These are phyloP conservation scores for Nicotiana paniculata DNA, from an alignment of 257 asterid genomes.

Conservation along the genomic window DNA sequence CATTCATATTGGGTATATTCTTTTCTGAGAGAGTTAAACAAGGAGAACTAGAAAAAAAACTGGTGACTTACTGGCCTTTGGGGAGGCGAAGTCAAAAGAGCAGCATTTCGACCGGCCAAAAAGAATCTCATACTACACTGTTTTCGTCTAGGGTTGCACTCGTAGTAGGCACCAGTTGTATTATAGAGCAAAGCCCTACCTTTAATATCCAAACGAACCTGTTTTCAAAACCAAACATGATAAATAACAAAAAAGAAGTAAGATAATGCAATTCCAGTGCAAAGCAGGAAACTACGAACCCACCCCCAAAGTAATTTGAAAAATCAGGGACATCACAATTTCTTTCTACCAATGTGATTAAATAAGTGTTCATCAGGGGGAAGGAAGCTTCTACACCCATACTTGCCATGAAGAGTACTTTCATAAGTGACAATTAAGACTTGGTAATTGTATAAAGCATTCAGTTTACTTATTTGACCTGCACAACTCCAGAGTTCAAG, in stretches of 20 bases:
- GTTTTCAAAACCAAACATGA: constrained; percentile 14
- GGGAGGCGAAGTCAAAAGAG: constrained; percentile 64
- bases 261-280: neutral
- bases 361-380: neutral
- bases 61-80: constrained; percentile 46
- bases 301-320: neutral
- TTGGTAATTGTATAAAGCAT: neutral
- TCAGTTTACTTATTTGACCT: constrained; percentile 34
- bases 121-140: constrained; percentile 42
- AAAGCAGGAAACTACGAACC: neutral
- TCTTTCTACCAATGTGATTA: neutral
- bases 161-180: constrained; percentile 52
- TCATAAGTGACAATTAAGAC: neutral
- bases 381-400: neutral
- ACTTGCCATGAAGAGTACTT: neutral
- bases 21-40: neutral
- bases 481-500: constrained; percentile 42
- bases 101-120: constrained; percentile 39
- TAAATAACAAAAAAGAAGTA: neutral
- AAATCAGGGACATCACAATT: neutral
- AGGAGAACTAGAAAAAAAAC: neutral
- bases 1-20: neutral
- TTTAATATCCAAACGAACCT: constrained; percentile 49
- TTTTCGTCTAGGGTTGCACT: constrained; percentile 43
- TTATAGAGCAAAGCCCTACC: constrained; percentile 42